Evolutionary conservation across 345 rosid species (phyloP).

Genomic region (Hibiscus trionum): DNA sequence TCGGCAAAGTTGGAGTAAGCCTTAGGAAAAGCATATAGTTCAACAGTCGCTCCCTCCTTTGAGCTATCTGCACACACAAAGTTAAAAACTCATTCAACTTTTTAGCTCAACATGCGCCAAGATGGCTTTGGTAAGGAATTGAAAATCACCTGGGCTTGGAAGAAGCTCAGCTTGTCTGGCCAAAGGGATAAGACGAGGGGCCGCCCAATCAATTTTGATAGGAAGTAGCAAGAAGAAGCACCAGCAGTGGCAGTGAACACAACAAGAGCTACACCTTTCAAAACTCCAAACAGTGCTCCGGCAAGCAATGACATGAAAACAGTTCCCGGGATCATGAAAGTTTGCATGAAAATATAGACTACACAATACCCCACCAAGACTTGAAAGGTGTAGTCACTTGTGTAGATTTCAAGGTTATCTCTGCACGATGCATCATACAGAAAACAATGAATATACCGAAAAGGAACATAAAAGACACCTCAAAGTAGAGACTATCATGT

Average conservation of each 20-base stretch:
- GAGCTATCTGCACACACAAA: constrained; percentile 55
- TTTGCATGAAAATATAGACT: constrained; percentile 87
- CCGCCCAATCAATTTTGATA: constrained; percentile 74
- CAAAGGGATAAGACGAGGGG: constrained; percentile 75
- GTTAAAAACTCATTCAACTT: constrained; percentile 5
- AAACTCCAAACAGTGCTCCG: constrained; percentile 82
- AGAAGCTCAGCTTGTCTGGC: constrained; percentile 85
- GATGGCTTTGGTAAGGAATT: not conserved
- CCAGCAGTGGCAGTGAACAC: constrained; percentile 89
- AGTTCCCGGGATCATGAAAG: constrained; percentile 93
- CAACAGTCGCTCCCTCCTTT: constrained; percentile 56
- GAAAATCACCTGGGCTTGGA: constrained; percentile 73
- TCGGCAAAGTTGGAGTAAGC: constrained; percentile 86
- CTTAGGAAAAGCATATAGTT: constrained; percentile 90
- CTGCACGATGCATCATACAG: constrained; percentile 29
- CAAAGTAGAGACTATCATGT: not conserved
- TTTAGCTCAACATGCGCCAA: not conserved
- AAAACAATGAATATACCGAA: no score
- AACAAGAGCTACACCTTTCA: constrained; percentile 80
- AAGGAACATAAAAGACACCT: no score
- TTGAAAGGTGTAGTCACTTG: constrained; percentile 79
- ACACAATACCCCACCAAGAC: constrained; percentile 75
- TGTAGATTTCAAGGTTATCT: constrained; percentile 78
- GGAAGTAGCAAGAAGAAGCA: constrained; percentile 89
- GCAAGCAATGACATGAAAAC: constrained; percentile 95